Conservation (phyloP, 352 stramenopile species). For the Phytopythium montanum region DNA sequence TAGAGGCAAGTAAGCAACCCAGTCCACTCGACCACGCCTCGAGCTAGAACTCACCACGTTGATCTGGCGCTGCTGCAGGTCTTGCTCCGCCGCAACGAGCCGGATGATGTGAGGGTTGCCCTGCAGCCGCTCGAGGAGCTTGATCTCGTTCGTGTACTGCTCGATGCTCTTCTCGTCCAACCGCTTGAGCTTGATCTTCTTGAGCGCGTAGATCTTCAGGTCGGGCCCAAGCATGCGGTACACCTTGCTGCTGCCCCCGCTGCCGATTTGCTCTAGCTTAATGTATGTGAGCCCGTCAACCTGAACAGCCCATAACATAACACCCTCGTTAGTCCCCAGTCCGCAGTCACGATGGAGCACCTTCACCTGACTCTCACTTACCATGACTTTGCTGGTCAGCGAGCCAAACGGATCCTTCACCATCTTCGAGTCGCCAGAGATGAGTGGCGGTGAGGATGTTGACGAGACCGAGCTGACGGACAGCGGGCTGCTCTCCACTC, state of each 20-base stretch:
- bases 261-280: conserved; percentile 96
- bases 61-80: conserved; percentile 73
- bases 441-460: conserved; percentile 41
- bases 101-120: conserved; percentile 96
- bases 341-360: background rate
- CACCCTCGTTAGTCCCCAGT: conserved; percentile 1
- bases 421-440: conserved; percentile 20
- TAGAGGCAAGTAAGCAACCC: background rate
- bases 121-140: conserved; percentile 90
- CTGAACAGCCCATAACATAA: conserved; percentile 19
- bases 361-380: conserved; percentile 19
- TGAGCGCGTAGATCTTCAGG: conserved; percentile 96
- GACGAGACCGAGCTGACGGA: conserved; percentile 57
- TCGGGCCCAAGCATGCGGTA: conserved; percentile 93
- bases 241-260: conserved; percentile 97
- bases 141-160: conserved; percentile 98
- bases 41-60: conserved; percentile 45
- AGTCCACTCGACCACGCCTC: background rate
- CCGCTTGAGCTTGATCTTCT: conserved; percentile 96
- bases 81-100: conserved; percentile 93
- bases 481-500: conserved; percentile 28
- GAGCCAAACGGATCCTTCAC: conserved; percentile 45
- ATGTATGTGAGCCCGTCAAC: conserved; percentile 93
- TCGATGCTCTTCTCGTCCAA: conserved; percentile 90
- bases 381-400: conserved; percentile 55